Base-by-base conservation (phyloP, 257 asterid species). In the Solanum etuberosum region DNA sequence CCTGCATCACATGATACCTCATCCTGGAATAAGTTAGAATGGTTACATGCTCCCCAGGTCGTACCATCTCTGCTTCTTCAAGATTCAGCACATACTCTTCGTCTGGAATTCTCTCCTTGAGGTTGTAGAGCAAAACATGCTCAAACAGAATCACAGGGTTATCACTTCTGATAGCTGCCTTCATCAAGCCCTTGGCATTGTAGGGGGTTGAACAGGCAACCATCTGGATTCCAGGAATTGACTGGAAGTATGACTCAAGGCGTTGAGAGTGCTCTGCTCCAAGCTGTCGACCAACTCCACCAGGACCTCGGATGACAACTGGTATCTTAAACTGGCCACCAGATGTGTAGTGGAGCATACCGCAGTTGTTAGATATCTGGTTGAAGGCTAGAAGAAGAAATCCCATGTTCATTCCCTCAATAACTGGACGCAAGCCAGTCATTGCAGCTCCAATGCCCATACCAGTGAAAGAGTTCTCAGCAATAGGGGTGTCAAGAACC, bases 321-420 rank as follows among this genome's bases (percentile, higher is more conserved):
- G 98, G 98, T 23, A 95, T 95, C 67, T 91, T 95, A 74, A 94
- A 95, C 91, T 95, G 98, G 35, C 98, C 98, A 51, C 97, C 98
- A 61, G 97, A 95, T 57, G 98, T 94, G 90, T 95, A 95, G 90
- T 95, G 98, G 54, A 95, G 96, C 98, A 94, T 95, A 76, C 98
- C 98, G 35, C 98, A 95, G 88, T 95, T 95, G 92, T 94, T 92
- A 27, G 98, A 94, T 86, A 95, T 95, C 77, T 94, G 98, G 89
- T 95, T 95, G 88, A 94, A 95, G 72, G 98, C 98, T 29, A 95
- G 90, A 63, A 95, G 97, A 83, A 95, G 97, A 88, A 93, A 95
- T 81, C 98, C 98, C 98, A 95, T 95, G 94, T 95, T 95, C 98
- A 95, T 95, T 57, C 98, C 98, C 90, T 95, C 98, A 8, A 95